Base-by-base conservation (phyloP, 1,284 basidiomycete genomes). In the Cystobasidiaceae sp. region DNA sequence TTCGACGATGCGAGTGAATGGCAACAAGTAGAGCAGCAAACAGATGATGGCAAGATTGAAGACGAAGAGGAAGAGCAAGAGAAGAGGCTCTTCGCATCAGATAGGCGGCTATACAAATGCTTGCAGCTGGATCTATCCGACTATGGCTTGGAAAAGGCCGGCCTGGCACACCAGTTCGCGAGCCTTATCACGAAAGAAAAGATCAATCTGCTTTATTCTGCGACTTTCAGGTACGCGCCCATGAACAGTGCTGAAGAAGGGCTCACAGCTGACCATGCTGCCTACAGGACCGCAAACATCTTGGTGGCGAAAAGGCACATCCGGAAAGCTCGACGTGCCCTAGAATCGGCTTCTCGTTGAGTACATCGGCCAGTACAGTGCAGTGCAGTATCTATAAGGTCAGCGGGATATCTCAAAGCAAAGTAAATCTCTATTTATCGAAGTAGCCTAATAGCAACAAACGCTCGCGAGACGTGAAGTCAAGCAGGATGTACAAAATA, bases 131-230 rank as follows among this genome's bases (percentile, higher is more conserved):
- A 71, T 37, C 39, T 72, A 8, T 50, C 48, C 5, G 59, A 56
- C n/a, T 70, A 69, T 32, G 71, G 69, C 4, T 66, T 71, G 15
- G 71, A 72, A 54, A 70, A 70, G 46, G 57, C 60, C 17, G 71
- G 71, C 13, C 67, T 72, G n/a, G 71, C 69, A 28, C 66, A 69
- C 44, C 56, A 68, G 23, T 64, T 70, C 43, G 66, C 71, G 5
- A 68, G 58, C 7, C 61, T 71, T 6, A 68, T 72, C 9, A 68
- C 69, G 11, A 57, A 44, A n/a, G 44, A 57, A 15, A 68, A 64
- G 15, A 67, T 72, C 33, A 69, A 69, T 32, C 33, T 65, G n/a
- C 41, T 68, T 19, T 68, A 68, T 41, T 68, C 55, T 13, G 55
- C 67, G n/a, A 68, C 67, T 2, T 68, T 65, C 50, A 41, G 61